These are phyloP conservation scores for Backusella australiensis DNA, from an alignment of 192 early-diverging fungal species.

Conservation along the genomic window DNA sequence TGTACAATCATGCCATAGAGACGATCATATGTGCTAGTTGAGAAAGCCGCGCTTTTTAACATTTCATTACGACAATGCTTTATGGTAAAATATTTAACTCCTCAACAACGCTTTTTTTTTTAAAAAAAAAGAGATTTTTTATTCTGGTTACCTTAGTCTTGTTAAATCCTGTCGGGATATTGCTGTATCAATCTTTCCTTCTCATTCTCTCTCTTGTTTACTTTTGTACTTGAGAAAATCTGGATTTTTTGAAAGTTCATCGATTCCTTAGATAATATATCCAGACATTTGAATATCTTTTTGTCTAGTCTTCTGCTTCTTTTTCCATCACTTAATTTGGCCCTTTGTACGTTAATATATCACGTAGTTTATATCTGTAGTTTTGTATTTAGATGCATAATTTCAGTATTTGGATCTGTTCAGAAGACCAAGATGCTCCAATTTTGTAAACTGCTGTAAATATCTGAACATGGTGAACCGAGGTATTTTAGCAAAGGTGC, in stretches of 20 bases:
- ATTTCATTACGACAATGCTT: too few relatives aligned
- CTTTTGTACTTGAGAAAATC: slow-evolving; percentile 1
- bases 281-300: not conserved
- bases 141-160: not conserved
- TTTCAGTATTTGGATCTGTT: not conserved
- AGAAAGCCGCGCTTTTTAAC: too few relatives aligned
- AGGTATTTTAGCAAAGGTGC: not conserved
- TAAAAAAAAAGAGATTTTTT: not conserved
- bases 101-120: not conserved
- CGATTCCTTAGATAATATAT: not conserved
- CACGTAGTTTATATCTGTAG: not conserved
- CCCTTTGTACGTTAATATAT: not conserved
- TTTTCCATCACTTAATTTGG: not conserved
- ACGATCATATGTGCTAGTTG: not conserved
- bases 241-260: not conserved
- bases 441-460: too few relatives aligned
- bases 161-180: not conserved
- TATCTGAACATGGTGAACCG: not conserved
- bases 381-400: not conserved
- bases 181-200: not conserved
- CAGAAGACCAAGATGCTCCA: not conserved
- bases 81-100: too few relatives aligned
- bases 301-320: not conserved
- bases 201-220: not conserved
- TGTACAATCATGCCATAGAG: not conserved